Conservation (phyloP, 148 eudicot genomes). For the Amaranthus palmeri region DNA sequence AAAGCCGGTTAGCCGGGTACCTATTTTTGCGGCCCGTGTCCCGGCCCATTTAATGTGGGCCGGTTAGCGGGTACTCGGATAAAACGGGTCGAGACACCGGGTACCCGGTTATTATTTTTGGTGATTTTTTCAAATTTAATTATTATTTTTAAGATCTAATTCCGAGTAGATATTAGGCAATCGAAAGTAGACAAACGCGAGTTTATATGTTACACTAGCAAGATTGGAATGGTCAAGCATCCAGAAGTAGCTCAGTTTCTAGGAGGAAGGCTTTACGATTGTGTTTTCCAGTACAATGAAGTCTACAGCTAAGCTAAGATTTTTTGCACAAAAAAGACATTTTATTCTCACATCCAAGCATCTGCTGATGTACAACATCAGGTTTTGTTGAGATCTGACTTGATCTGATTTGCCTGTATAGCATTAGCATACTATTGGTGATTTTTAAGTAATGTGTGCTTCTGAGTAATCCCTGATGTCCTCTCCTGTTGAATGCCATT, state of each 20-base stretch:
- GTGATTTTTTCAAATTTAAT: no score
- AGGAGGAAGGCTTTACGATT: slow-evolving; percentile 95
- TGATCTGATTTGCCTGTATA: slow-evolving; percentile 11
- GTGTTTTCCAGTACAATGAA: slow-evolving; percentile 89
- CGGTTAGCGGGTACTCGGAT: no score
- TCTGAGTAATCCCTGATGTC: neutral
- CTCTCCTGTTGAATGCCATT: neutral
- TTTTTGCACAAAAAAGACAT: neutral
- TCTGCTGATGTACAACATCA: neutral
- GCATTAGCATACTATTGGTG: neutral
- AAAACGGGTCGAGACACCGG: no score
- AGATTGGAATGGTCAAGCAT: slow-evolving; percentile 99
- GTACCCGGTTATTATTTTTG: no score
- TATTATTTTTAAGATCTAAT: no score
- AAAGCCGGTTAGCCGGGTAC: no score
- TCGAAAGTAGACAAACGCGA: no score
- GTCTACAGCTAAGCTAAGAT: slow-evolving; percentile 28
- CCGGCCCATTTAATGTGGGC: no score
- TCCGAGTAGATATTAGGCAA: no score
- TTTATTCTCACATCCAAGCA: slow-evolving; percentile 4
- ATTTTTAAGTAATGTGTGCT: neutral
- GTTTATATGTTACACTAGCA: no score
- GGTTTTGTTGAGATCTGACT: neutral
- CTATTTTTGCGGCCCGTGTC: no score
- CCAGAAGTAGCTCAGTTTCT: slow-evolving; percentile 95